A percentile compares a stretch with the other conserved stretches of the same genome.
Evolutionary conservation across 1,284 basidiomycete genomes (phyloP).

Genomic region (Pascua guehoae): DNA sequence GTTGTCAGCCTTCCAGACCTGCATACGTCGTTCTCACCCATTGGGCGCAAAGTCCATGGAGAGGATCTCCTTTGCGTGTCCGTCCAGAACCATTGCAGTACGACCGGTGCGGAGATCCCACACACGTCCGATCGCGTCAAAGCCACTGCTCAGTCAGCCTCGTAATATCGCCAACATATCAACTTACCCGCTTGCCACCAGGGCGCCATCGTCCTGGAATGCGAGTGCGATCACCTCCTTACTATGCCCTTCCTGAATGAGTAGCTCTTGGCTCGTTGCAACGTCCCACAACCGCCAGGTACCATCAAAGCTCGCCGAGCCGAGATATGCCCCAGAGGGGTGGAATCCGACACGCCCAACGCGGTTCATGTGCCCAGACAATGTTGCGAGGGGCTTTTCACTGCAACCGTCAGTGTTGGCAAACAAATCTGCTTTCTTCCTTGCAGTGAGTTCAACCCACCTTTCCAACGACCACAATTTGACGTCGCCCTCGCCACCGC

Average conservation of each 20-base stretch:
- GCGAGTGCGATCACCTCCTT: conserved; percentile 94
- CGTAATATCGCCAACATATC: too few relatives aligned
- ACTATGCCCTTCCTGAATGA: conserved; percentile 94
- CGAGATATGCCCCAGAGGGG: conserved; percentile 87
- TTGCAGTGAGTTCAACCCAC: conserved; percentile 49
- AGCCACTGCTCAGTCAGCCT: conserved; percentile 60
- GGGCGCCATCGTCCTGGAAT: conserved; percentile 91
- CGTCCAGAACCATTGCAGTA: conserved; percentile 97
- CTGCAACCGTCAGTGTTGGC: conserved; percentile 75
- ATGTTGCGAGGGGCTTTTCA: conserved; percentile 70
- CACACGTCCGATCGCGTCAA: conserved; percentile 93
- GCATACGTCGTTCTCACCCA: too few relatives aligned
- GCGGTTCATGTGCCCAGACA: conserved; percentile 85
- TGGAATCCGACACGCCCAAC: conserved; percentile 94
- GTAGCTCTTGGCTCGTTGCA: conserved; percentile 69
- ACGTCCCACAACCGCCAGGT: conserved; percentile 99
- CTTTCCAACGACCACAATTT: conserved; percentile 88
- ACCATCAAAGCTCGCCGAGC: conserved; percentile 93
- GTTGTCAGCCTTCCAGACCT: conserved; percentile 5
- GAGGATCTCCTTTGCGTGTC: conserved; percentile 91
- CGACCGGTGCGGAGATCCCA: conserved; percentile 95
- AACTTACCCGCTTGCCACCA: conserved; percentile 83
- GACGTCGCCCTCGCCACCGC: conserved; percentile 80
- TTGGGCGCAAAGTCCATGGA: conserved; percentile 92
- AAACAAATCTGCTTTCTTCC: conserved; percentile 72